These are phyloP conservation scores for Endothia cerciana DNA, from an alignment of 2,329 filamentous ascomycete species.

Conservation along the genomic window DNA sequence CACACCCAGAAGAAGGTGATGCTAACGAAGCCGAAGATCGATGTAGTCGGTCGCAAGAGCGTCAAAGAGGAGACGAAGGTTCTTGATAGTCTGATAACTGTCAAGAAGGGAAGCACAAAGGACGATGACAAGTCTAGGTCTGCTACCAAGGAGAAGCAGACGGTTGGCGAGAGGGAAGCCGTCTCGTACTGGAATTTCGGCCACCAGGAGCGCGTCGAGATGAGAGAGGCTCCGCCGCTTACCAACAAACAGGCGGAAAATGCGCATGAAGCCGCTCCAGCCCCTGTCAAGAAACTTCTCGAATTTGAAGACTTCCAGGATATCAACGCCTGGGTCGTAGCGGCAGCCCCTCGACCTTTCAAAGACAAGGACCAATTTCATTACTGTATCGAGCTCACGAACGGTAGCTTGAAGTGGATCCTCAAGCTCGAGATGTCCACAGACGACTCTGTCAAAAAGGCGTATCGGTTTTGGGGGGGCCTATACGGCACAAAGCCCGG, in stretches of 20 bases:
- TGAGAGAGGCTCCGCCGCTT: background rate
- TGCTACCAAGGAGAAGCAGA: background rate
- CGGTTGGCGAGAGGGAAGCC: background rate
- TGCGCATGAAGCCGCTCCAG: background rate
- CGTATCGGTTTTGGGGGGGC: slow-evolving; percentile 64
- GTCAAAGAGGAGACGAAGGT: background rate
- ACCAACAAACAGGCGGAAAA: background rate
- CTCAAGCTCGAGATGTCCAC: slow-evolving; percentile 71
- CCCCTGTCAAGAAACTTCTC: background rate
- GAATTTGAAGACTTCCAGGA: background rate
- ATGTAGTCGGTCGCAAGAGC: background rate
- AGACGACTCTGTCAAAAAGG: slow-evolving; percentile 49
- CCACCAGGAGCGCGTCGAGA: background rate
- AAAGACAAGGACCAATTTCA: slow-evolving; percentile 61
- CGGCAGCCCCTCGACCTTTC: slow-evolving; percentile 60
- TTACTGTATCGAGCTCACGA: slow-evolving; percentile 64
- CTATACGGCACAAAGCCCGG: slow-evolving; percentile 46
- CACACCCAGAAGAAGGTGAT: background rate
- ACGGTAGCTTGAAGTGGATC: slow-evolving; percentile 1
- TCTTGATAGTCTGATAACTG: background rate
- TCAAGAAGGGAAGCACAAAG: background rate
- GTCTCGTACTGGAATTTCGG: background rate
- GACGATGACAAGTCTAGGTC: background rate
- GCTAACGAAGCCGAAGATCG: background rate
- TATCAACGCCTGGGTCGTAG: background rate